Base-by-base conservation (phyloP, 495 filamentous ascomycete genomes). In the Mytilinidion resinicola region DNA sequence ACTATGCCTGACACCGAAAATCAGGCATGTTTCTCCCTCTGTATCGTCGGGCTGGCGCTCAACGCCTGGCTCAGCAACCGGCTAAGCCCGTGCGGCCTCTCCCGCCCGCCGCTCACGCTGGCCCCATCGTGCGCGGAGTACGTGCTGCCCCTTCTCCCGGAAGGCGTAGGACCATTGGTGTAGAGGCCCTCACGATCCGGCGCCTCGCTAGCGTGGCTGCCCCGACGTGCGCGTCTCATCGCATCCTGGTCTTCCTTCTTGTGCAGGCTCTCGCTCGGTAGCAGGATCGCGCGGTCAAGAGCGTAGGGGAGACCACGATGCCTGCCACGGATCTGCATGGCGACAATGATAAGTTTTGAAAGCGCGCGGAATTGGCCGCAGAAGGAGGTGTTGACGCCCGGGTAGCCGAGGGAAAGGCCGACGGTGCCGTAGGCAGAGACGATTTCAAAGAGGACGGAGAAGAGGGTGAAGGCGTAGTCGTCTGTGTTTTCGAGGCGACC, bases 361-460 rank as follows among this genome's bases (percentile, higher is more conserved):
- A 96, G 68, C 4, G 85, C 78, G 6, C 76, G 78, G 67, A 98
- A 96, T 61, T 95, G 80, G 3, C 79, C 83, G 17, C 81, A 88
- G 63, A 98, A 91, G 0, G 87, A 89, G 6, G 88, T 78, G 60
- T 96, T 87, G 66, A 80, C 77, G 9, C 69, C 73, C 0, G 87
- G 79, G 51, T 91, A 95, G 6, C 93, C 93, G 2, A 98, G 78
- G 42, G 83, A 88, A 51, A 98, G 78, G 36, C 93, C 93, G 38
- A 98, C 93, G 3, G 92, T 98, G 58, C 93, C 93, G 63, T 97
- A 97, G 3, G 91, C 91, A 41, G 85, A 90, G 55, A 96, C 85
- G 47, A 95, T 83, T 63, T 97, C 92, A 65, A 97, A 97, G 5
- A 97, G 78, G 8, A 95, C 81, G 15, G 79, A 74, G 70, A 93